Evolutionary conservation across 1,284 basidiomycete genomes (phyloP), one percentile per base, ranked within the genome.

Genomic region (Irpex sp.): DNA sequence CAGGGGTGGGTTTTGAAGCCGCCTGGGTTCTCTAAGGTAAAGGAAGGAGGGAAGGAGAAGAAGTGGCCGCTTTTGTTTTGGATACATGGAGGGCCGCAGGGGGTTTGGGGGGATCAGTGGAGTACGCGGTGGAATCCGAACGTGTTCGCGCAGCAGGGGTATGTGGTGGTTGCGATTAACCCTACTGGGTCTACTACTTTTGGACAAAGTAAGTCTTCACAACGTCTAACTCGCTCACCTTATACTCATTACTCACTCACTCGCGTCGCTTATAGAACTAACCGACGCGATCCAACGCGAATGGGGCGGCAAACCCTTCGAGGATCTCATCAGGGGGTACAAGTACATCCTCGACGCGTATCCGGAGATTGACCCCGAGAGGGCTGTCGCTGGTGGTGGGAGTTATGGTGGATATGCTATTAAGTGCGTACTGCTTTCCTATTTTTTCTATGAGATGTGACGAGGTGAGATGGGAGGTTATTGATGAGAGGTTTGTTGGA

Each of bases 61-160:
- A 88, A 87, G 70, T 94, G 84, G 81, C 93, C 93, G 4, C 79
- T 83, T 54, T 75, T 88, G 23, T 69, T 92, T 64, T 73, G 91
- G 18, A 92, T 93, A 56, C 91, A 93, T 64, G 92, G 92, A 63
- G 90, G 90, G 14, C 91, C 91, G 2, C 87, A 93, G 75, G 78
- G 85, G 47, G 90, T 87, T 62, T 94, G 91, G 92, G 82, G 85
- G 66, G 92, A 94, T 69, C 78, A 83, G 63, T 94, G 93, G 92
- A 88, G 85, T 2, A 92, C 86, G 37, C 78, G 93, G 56, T 97
- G 94, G 93, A 96, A 96, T 73, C 89, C 87, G n/a, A n/a, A n/a
- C n/a, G n/a, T 90, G 6, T 92, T 91, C 66, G 82, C 89, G 7
- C 85, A 85, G 68, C 91, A 93, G 69, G 93, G 94, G 0, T 96